These are phyloP conservation scores for Capsicum chinense DNA, from an alignment of 257 asterid species.

Conservation along the genomic window DNA sequence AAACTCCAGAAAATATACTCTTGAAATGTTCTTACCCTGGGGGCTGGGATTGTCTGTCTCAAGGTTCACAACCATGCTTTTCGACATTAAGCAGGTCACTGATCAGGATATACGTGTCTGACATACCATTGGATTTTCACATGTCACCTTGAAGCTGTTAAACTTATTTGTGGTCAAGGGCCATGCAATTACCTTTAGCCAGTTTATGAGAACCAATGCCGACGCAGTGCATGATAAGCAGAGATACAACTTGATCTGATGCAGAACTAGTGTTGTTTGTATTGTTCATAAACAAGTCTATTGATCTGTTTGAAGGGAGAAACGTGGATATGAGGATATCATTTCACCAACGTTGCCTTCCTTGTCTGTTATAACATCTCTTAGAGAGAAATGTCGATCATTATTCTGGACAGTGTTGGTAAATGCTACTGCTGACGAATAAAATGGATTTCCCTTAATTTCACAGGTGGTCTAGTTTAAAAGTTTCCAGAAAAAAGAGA, in stretches of 20 bases:
- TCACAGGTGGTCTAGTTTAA: background rate
- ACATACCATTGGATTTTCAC: background rate
- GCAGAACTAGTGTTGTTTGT: slow-evolving; percentile 12
- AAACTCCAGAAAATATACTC: background rate
- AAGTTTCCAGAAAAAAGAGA: background rate
- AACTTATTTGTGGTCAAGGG: slow-evolving; percentile 21
- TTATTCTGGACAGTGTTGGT: slow-evolving; percentile 2
- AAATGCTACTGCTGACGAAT: slow-evolving; percentile 1
- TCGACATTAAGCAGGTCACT: background rate
- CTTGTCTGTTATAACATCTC: slow-evolving; percentile 16
- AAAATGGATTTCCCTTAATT: background rate
- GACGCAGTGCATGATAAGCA: background rate
- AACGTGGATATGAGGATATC: background rate
- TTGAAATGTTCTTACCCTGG: background rate
- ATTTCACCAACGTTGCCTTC: background rate
- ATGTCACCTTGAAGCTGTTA: slow-evolving; percentile 21
- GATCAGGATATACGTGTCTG: background rate
- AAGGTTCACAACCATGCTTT: background rate
- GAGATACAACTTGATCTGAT: background rate
- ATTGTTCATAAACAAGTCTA: slow-evolving; percentile 8
- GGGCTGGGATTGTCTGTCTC: no score
- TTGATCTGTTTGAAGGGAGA: background rate
- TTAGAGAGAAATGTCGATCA: background rate
- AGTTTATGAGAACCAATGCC: slow-evolving; percentile 14
- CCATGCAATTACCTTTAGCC: background rate